Conservation (phyloP, 2,329 filamentous ascomycete species). For the Curvularia sp. region DNA sequence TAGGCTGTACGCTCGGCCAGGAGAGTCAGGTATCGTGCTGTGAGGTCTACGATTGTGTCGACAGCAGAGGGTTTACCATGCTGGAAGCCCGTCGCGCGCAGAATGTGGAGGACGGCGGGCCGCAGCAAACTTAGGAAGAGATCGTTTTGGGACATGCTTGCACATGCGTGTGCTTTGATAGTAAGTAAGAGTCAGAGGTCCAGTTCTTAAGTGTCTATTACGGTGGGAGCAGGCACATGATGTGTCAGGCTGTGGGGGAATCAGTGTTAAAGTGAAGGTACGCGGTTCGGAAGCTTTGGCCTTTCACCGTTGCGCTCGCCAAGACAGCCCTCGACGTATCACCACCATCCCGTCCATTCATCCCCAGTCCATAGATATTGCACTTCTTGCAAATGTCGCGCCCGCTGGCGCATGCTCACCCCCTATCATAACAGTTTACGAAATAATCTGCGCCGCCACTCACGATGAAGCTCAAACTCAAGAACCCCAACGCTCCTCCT, state of each 20-base stretch:
- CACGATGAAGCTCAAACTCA: conserved; percentile 47
- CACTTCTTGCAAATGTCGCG: conserved; percentile 21
- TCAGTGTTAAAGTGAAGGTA: conserved; percentile 21
- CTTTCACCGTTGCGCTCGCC: conserved; percentile 26
- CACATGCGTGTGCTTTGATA: conserved; percentile 6
- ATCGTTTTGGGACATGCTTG: conserved; percentile 49
- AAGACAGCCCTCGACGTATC: conserved; percentile 20
- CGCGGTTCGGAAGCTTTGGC: conserved; percentile 29
- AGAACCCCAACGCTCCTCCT: conserved; percentile 31
- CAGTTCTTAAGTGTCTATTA: conserved; percentile 21
- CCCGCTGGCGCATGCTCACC: conserved; percentile 15
- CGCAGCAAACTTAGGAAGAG: conserved; percentile 81
- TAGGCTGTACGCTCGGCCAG: conserved; percentile 75
- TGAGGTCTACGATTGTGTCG: conserved; percentile 86
- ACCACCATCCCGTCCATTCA: conserved; percentile 13
- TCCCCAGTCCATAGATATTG: conserved; percentile 3
- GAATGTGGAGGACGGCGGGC: conserved; percentile 85
- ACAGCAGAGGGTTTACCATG: conserved; percentile 80
- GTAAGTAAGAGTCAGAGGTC: conserved; percentile 20
- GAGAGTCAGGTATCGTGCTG: conserved; percentile 78
- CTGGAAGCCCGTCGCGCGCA: conserved; percentile 90
- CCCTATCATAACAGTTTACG: conserved; percentile 1
- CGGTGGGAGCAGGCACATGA: conserved; percentile 34
- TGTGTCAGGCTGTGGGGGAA: conserved; percentile 7
- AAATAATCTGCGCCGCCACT: conserved; percentile 3